These are phyloP conservation scores for Vigna reflexopilosa DNA, from an alignment of 306 rosid genomes.

Conservation along the genomic window DNA sequence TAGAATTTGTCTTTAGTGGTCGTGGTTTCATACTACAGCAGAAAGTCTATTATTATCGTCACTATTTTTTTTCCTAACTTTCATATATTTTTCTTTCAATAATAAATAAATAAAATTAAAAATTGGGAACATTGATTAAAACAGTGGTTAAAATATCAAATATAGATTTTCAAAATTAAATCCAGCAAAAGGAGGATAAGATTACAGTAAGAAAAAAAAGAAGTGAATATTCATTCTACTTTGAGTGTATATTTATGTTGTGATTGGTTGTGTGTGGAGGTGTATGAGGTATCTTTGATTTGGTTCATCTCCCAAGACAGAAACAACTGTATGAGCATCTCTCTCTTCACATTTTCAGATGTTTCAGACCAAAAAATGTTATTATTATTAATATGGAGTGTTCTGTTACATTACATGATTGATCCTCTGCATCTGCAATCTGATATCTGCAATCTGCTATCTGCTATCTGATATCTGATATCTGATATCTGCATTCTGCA, in stretches of 20 bases:
- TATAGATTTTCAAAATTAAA: no score
- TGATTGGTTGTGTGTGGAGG: neutral
- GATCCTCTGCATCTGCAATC: slow-evolving; percentile 32
- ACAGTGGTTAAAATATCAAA: no score
- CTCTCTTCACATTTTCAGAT: neutral
- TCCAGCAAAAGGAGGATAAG: no score
- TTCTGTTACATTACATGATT: slow-evolving; percentile 30
- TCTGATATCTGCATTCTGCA: neutral
- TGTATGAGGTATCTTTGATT: neutral
- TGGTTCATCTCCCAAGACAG: neutral
- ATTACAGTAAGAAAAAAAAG: no score
- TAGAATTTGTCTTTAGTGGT: neutral
- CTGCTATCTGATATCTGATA: no score
- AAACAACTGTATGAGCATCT: neutral
- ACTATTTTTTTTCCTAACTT: no score
- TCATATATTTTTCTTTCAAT: neutral
- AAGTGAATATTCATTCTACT: no score
- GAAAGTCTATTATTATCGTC: no score
- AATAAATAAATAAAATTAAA: no score
- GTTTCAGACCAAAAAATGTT: neutral
- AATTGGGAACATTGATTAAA: no score
- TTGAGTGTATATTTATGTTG: no score
- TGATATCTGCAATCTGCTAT: neutral
- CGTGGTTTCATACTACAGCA: neutral
- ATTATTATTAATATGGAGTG: neutral